Percentiles rank a stretch among this genome's conserved stretches.
Conservation (phyloP, 169 alveolate genomes). For the Plasmodium ovale region DNA sequence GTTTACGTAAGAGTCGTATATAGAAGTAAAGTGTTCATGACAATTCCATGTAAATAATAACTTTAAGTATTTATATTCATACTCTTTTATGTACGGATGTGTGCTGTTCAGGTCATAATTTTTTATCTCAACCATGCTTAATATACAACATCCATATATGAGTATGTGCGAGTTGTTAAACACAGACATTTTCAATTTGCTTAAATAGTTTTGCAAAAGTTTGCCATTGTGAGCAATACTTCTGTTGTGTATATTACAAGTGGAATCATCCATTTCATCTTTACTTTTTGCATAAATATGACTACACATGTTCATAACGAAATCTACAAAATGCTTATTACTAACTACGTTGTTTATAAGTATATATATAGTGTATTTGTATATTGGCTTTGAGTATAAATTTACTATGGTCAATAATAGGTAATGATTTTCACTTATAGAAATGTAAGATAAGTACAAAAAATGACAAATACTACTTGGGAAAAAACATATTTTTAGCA, state of each 20-base stretch:
- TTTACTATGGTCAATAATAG: conserved; percentile 35
- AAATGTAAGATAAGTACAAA: conserved; percentile 15
- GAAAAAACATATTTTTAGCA: conserved; percentile 25
- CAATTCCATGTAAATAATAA: conserved; percentile 15
- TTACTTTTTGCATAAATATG: neutral
- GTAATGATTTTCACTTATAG: conserved; percentile 25
- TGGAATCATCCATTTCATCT: neutral
- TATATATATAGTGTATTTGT: conserved; percentile 30
- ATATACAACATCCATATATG: conserved; percentile 42
- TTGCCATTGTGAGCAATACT: neutral
- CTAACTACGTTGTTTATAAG: conserved; percentile 12
- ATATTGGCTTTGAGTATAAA: conserved; percentile 33
- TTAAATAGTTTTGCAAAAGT: conserved; percentile 18
- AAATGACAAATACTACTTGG: conserved; percentile 31
- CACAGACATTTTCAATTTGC: conserved; percentile 40
- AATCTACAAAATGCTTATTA: conserved; percentile 17
- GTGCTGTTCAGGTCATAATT: conserved; percentile 2
- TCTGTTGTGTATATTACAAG: neutral
- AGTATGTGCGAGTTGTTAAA: conserved; percentile 38
- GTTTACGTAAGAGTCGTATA: conserved; percentile 12
- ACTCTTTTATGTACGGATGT: conserved; percentile 9
- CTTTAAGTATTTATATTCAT: conserved; percentile 30
- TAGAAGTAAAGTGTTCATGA: conserved; percentile 35
- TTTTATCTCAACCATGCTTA: conserved; percentile 26
- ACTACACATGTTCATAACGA: neutral